Evolutionary conservation across 805 yeast genomes (phyloP), one percentile per base, ranked within the genome.

Genomic region (Pichia gijzeniarum): DNA sequence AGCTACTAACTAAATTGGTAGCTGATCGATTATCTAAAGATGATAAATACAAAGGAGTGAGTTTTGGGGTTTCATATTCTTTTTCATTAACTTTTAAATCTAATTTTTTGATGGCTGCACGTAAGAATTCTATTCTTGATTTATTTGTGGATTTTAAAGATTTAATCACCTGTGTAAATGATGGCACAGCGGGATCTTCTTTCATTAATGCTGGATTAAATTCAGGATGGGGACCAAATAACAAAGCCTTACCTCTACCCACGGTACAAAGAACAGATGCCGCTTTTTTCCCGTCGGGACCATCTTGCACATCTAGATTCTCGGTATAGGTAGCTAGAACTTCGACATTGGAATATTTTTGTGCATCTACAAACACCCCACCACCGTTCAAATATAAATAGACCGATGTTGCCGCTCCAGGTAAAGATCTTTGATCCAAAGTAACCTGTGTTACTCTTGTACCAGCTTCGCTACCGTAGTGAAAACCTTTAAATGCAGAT

Each of bases 221-320:
- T 63, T 93, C 99, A 0, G 96, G 95, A 63, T 93, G 99, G 0
- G 87, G 76, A 0, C 98, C 98, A 13, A 84, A 72, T 12, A 93
- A 70, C 9, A 93, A 63, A 0, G 82, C 96, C 32, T 66, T 67
- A 3, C 99, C 99, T 33, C 74, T 67, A 2, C 95, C 96, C 3
- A 79, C 76, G 9, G 69, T 67, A 54, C 87, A 77, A 47, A 73
- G 64, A 3, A 93, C 76, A 0, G 78, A 85, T 0, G 97, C 96
- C 0, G 96, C 95, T 4, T 66, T 58, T 2, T 45, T 50, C 37
- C 59, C 59, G 1, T 49, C 52, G 1, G 55, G 48, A 0, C 55
- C 53, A 28, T 62, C 69, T 2, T 61, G 59, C 8, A 85, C 81
- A 40, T 81, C 84, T 0, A 80, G 56, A 0, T 67, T 63, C 1